Conservation (phyloP, 192 early-diverging fungal species). For the Coemansia sp. region DNA sequence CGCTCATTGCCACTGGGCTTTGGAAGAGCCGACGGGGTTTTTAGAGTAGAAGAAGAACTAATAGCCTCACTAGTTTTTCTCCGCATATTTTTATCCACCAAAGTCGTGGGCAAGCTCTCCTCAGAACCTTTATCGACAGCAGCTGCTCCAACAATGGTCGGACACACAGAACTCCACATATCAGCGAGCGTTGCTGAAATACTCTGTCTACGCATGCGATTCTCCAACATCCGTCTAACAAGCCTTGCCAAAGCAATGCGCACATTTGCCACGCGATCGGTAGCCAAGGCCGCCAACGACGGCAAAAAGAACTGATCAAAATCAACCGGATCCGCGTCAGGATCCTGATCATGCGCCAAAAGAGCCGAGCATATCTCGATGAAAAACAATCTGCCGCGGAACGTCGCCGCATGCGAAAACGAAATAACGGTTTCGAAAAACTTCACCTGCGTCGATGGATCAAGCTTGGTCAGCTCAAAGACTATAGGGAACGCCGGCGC, state of each 20-base stretch:
- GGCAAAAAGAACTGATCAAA: slow-evolving; percentile 74
- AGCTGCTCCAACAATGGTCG: not conserved
- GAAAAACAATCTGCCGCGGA: slow-evolving; percentile 58
- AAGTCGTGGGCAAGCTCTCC: not conserved
- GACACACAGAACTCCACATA: slow-evolving; percentile 12
- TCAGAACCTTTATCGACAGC: not conserved
- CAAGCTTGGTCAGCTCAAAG: slow-evolving; percentile 50
- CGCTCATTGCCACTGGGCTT: not conserved
- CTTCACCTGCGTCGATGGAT: slow-evolving; percentile 33
- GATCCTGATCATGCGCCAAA: slow-evolving; percentile 60
- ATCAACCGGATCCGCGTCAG: slow-evolving; percentile 54
- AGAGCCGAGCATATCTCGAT: slow-evolving; percentile 71
- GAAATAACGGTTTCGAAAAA: slow-evolving; percentile 56
- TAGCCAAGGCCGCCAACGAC: slow-evolving; percentile 57
- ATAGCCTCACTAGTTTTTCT: slow-evolving; percentile 3
- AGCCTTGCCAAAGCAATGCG: slow-evolving; percentile 70
- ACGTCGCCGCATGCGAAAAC: slow-evolving; percentile 50
- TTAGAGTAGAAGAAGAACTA: not conserved
- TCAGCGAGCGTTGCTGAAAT: slow-evolving; percentile 32
- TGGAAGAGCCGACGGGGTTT: not conserved
- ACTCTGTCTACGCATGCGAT: slow-evolving; percentile 41
- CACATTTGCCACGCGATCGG: slow-evolving; percentile 70
- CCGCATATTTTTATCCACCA: not conserved
- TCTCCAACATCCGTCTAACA: slow-evolving; percentile 47
- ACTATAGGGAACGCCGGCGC: slow-evolving; percentile 46